Conservation (phyloP, 2,329 filamentous ascomycete genomes). For the Ambrosiella beaveri region DNA sequence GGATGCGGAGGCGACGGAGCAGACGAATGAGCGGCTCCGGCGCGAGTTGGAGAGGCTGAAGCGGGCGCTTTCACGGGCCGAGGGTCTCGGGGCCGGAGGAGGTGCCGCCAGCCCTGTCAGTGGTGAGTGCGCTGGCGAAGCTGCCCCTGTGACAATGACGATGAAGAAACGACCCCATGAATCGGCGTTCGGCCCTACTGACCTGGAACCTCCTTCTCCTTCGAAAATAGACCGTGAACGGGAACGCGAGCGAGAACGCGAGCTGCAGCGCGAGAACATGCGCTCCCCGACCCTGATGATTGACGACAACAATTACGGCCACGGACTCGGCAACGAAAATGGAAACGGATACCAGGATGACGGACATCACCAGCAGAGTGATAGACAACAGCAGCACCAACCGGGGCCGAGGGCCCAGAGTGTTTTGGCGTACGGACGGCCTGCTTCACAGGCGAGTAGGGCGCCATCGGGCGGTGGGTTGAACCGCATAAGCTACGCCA, state of each 20-base stretch:
- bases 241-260: constrained; percentile 3
- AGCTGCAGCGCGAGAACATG: constrained; percentile 16
- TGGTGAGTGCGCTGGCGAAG: constrained; percentile 14
- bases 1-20: constrained; percentile 77
- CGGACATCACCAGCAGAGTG: constrained; percentile 16
- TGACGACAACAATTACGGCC: background rate
- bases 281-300: constrained; percentile 27
- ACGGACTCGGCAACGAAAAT: background rate
- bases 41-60: constrained; percentile 88
- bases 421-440: constrained; percentile 6
- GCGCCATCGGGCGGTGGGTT: constrained; percentile 24
- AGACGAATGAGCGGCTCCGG: constrained; percentile 65
- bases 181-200: constrained; percentile 13
- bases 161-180: constrained; percentile 15
- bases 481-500: constrained; percentile 42
- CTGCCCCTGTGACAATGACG: background rate
- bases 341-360: constrained; percentile 39
- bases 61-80: constrained; percentile 54
- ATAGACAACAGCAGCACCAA: background rate
- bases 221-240: constrained; percentile 14
- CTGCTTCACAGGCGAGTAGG: constrained; percentile 10
- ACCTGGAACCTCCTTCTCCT: constrained; percentile 13
- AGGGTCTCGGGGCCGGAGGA: constrained; percentile 28
- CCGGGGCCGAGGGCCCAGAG: constrained; percentile 22
- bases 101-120: constrained; percentile 15